Evolutionary conservation across 2,329 filamentous ascomycete species (phyloP), one percentile per base, ranked within the genome.

Genomic region (Cladosporium sp.): DNA sequence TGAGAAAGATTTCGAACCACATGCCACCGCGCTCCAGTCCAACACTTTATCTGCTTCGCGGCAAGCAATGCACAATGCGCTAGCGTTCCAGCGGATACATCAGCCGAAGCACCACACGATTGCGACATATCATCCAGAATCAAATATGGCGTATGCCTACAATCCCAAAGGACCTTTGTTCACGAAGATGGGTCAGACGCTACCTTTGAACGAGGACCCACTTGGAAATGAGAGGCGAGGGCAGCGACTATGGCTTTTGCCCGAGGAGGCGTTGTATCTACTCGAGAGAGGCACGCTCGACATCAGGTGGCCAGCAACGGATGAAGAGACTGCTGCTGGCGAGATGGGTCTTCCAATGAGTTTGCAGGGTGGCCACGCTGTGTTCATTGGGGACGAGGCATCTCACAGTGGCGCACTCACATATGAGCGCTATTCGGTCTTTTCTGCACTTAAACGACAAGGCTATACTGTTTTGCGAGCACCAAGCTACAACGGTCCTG

Each of bases 1-100:
- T 67, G 93, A 96, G 77, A 99, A 99, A 78, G 95, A 99, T 80
- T 99, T 97, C 77, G 95, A 98, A 80, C 89, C 91, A 31, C 93
- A 98, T 79, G 91, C 91, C 57, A 98, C 95, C 2, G 86, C 87
- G 35, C 87, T 91, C 35, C 95, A 99, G 78, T 88, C 89, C 69
- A 84, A 86, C 65, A 86, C 89, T 10, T 88, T 99, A 61, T 90
- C 92, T 73, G 86, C 91, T 56, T 96, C 92, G 68, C 88, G 94
- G 64, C 84, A 86, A 71, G 94, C 93, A 23, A 95, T 99, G 90
- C 91, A 96, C 78, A 89, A 92, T 72, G 93, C 94, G 2, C 84
- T 98, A 64, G 85, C 88, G 61, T 90, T 90, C 76, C 90, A 91
- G 58, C 87, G 94, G 59, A 82, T 90, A 31, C 93, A 97, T 75